Conservation (phyloP, 192 early-diverging fungal species). For the Powellomyces hirtus region DNA sequence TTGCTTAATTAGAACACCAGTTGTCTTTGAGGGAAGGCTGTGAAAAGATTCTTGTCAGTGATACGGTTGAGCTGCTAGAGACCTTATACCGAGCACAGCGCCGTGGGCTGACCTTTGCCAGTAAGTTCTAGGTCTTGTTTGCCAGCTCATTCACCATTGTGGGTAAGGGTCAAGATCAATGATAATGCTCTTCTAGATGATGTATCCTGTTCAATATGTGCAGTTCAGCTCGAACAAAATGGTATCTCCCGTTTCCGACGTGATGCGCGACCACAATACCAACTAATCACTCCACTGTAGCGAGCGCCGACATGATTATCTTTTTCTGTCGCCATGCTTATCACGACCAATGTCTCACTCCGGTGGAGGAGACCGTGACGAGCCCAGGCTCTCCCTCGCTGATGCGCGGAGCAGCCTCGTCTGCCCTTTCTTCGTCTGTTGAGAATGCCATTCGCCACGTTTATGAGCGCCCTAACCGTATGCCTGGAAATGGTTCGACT, state of each 20-base stretch:
- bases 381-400: background rate
- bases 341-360: constrained; percentile 76
- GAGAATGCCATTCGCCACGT: constrained; percentile 15
- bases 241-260: constrained; percentile 30
- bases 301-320: constrained; percentile 48
- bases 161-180: background rate
- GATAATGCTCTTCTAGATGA: background rate
- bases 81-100: constrained; percentile 26
- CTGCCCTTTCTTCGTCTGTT: background rate
- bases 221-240: constrained; percentile 20
- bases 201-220: constrained; percentile 28
- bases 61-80: constrained; percentile 74
- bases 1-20: constrained; percentile 27
- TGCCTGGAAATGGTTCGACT: background rate
- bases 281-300: constrained; percentile 18
- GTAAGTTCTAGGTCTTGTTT: no score
- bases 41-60: constrained; percentile 83
- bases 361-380: background rate
- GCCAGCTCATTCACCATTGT: background rate
- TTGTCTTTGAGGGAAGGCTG: constrained; percentile 88
- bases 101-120: constrained; percentile 20
- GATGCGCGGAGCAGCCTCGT: background rate
- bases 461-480: background rate
- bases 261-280: background rate
- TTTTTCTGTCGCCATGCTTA: constrained; percentile 92